These are phyloP conservation scores for Penicillium brasilianum DNA, from an alignment of 2,329 filamentous ascomycete species.

Conservation along the genomic window DNA sequence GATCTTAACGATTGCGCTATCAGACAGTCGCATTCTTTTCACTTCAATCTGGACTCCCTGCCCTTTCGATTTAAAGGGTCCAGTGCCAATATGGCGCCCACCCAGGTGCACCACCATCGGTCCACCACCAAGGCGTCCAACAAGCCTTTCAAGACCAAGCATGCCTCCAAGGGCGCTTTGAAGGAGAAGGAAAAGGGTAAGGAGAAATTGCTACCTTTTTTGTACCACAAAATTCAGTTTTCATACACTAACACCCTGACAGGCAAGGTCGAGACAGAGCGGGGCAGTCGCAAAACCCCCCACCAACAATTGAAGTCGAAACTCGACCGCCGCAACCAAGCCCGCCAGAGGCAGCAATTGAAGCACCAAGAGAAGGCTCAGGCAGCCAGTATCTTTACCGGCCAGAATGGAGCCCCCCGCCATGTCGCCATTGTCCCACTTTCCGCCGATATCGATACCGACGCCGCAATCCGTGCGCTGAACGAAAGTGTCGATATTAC, in stretches of 20 bases:
- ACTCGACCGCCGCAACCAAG: conserved; percentile 91
- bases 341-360: conserved; percentile 82
- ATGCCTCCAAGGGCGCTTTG: conserved; percentile 84
- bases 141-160: conserved; percentile 91
- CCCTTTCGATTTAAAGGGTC: conserved; percentile 85
- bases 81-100: conserved; percentile 73
- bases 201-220: conserved; percentile 10
- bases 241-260: conserved; percentile 20
- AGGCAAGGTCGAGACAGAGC: conserved; percentile 81
- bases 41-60: conserved; percentile 58
- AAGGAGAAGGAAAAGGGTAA: conserved; percentile 84
- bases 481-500: conserved; percentile 82
- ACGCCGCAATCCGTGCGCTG: conserved; percentile 69
- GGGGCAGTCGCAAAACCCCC: conserved; percentile 78
- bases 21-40: not conserved
- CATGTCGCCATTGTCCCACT: conserved; percentile 88
- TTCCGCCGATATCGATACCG: conserved; percentile 71
- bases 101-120: conserved; percentile 77
- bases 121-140: conserved; percentile 87
- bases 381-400: conserved; percentile 80
- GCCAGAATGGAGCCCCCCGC: conserved; percentile 82
- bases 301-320: conserved; percentile 98
- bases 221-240: not conserved
- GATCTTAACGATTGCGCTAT: conserved; percentile 6
- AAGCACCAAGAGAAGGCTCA: conserved; percentile 85